Conservation (phyloP, 1,284 basidiomycete genomes). For the Cryptococcus sp. region DNA sequence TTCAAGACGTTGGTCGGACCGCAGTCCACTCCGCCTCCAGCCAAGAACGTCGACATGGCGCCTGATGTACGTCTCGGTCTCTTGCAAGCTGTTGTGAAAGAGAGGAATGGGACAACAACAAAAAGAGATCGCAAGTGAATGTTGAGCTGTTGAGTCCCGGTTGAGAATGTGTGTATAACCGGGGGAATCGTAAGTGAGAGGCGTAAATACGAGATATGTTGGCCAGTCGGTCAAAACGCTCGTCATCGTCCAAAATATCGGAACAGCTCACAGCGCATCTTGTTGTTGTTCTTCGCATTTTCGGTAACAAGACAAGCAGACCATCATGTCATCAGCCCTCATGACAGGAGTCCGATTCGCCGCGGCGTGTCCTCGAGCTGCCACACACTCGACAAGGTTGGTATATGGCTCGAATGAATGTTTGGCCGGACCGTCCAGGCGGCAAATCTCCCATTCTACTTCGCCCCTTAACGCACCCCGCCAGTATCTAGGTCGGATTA, state of each 20-base stretch:
- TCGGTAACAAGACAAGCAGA: too few species aligned
- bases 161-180: neutral
- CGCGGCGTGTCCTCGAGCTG: too few species aligned
- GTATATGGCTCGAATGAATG: too few species aligned
- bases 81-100: neutral
- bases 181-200: neutral
- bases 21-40: constrained; percentile 41
- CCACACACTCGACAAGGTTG: too few species aligned
- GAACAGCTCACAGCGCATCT: too few species aligned
- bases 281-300: too few species aligned
- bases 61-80: neutral
- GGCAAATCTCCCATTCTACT: neutral
- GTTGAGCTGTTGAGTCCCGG: neutral
- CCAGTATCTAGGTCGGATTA: constrained; percentile 38
- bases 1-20: constrained; percentile 44
- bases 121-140: neutral
- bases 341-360: too few species aligned
- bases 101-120: neutral
- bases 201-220: neutral
- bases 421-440: too few species aligned
- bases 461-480: constrained; percentile 9
- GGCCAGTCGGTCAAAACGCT: too few species aligned
- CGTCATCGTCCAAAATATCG: too few species aligned
- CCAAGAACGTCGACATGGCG: constrained; percentile 41
- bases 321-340: too few species aligned